phyloP scores from a whole-genome alignment of 768 basidiomycete species.

The Lactarius deliciosus region DNA sequence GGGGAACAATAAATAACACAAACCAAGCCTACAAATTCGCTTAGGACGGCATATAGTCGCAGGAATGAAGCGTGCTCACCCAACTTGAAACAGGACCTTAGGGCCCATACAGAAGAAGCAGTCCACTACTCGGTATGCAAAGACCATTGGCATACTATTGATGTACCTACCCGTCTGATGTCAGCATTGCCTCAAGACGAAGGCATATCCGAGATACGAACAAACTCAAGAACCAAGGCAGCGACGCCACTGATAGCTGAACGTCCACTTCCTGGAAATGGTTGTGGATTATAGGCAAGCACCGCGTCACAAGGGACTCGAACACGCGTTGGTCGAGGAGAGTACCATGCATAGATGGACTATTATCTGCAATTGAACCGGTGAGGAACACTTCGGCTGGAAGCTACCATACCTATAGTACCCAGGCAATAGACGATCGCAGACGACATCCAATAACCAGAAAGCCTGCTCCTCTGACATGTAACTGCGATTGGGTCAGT shows the following conservation, averaged over 20 bases:
- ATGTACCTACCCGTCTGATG: slow-evolving; percentile 58
- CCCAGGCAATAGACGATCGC: slow-evolving; percentile 93
- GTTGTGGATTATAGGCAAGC: slow-evolving; percentile 90
- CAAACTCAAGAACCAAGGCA: slow-evolving; percentile 98
- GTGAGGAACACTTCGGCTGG: slow-evolving; percentile 16
- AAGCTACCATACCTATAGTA: slow-evolving; percentile 79
- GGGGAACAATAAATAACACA: slow-evolving; percentile 33
- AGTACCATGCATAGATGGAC: slow-evolving; percentile 96
- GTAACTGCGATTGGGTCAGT: slow-evolving; percentile 58
- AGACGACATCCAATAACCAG: slow-evolving; percentile 93
- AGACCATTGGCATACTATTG: slow-evolving; percentile 96
- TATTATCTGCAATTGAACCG: slow-evolving; percentile 40
- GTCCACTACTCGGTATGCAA: slow-evolving; percentile 96
- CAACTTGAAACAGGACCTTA: slow-evolving; percentile 98
- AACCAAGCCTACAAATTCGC: slow-evolving; percentile 50
- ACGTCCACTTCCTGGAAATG: slow-evolving; percentile 91
- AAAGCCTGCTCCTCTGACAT: slow-evolving; percentile 99
- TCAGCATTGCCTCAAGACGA: slow-evolving; percentile 16
- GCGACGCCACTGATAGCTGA: slow-evolving; percentile 92
- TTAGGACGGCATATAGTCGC: slow-evolving; percentile 10
- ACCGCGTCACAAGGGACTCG: slow-evolving; percentile 85
- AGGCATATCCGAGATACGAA: slow-evolving; percentile 47
- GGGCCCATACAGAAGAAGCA: slow-evolving; percentile 99
- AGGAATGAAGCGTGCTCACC: slow-evolving; percentile 51
- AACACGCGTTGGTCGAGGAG: slow-evolving; percentile 98